Base-by-base conservation (phyloP, 1,284 basidiomycete genomes). In the Ustilago lituana region DNA sequence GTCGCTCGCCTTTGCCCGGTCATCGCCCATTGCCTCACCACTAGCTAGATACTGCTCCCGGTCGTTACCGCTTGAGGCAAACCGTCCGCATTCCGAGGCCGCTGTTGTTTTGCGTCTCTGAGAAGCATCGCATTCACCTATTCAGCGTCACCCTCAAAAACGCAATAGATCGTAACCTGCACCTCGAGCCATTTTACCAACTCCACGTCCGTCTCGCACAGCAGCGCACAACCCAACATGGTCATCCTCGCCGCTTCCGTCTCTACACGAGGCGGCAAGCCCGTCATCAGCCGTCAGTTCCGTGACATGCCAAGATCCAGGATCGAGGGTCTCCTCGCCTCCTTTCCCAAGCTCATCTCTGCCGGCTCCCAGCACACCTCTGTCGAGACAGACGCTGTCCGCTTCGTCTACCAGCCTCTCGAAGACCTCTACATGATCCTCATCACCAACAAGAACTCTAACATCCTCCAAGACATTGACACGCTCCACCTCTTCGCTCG, bases 271-370 rank as follows among this genome's bases (percentile, higher is more conserved):
- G 91, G 88, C 79, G 93, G 93, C 31, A 94, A 94, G 87, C 89
- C 94, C 74, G 91, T 99, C 40, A 89, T 98, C 74, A 97, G 95
- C 62, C 91, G 96, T 63, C 94, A 98, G 79, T 98, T 98, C 84
- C 88, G 93, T 60, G 93, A 94, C 63, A 92, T 98, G 88, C 89
- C 93, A 24, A 88, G 92, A 66, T 89, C 93, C 3, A 87, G 95
- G 56, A 93, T 98, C 78, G 94, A 98, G 84, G 92, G 93, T 37
- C 89, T 98, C 29, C 89, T 98, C 39, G 90, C 94, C 9, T 94
- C 94, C 6, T 99, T 98, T 86, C 94, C 95, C 10, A 98, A 97
- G 83, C 89, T 98, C 75, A 95, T 99, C 75, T 93, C 93, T n/a
- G 88, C 90, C 63, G 93, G 93, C 79, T 94, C 92, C 15, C 95